A percentile compares a stretch with the other conserved stretches of the same genome.
These are phyloP conservation scores for Thraustochytrium striatum DNA, from an alignment of 352 stramenopile genomes.

Conservation along the genomic window DNA sequence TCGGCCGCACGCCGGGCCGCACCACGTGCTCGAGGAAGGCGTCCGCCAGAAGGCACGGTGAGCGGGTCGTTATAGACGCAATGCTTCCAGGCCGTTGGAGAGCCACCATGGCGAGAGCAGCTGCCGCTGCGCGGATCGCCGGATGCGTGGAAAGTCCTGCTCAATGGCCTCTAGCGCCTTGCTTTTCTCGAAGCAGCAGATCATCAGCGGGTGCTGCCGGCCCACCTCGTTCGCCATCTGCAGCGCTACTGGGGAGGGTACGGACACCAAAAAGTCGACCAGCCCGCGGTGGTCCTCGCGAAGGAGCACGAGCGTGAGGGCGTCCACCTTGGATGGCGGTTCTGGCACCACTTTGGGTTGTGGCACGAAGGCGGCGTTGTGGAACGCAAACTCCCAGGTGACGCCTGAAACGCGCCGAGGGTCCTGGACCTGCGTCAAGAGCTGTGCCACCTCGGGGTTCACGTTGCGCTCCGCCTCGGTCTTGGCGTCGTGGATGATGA, in stretches of 20 bases:
- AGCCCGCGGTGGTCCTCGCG: background rate
- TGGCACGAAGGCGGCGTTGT: background rate
- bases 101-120: constrained; percentile 16
- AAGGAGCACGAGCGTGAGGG: background rate
- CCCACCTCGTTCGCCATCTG: constrained; percentile 2
- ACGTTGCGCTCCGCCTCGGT: background rate
- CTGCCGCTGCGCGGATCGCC: background rate
- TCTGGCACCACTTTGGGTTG: background rate
- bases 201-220: background rate
- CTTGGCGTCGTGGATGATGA: constrained; percentile 28
- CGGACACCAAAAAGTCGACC: background rate
- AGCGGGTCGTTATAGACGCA: no score
- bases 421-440: background rate
- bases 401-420: background rate
- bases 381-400: constrained; percentile 12
- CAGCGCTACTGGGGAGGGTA: background rate
- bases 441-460: background rate
- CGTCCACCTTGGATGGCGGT: background rate
- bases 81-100: background rate
- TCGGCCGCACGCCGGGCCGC: background rate
- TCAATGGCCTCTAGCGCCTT: constrained; percentile 6
- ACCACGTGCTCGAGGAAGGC: background rate
- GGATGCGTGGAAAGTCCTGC: constrained; percentile 3
- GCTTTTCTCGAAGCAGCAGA: constrained; percentile 28
- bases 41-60: background rate